Base-by-base conservation (phyloP, 129 eudicot species). In the Lonicera japonica region DNA sequence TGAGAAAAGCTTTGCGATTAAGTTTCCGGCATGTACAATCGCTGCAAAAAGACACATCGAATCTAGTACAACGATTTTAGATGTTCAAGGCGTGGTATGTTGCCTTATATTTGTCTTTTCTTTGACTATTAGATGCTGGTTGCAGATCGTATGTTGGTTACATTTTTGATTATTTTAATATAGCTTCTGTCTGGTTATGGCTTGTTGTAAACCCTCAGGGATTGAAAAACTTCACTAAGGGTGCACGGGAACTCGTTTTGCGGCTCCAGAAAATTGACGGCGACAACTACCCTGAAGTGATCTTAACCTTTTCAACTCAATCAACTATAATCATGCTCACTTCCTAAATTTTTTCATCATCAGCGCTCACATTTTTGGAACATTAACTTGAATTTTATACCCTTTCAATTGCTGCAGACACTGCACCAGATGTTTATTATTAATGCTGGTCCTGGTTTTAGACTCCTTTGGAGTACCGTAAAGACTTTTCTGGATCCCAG, bases 361-460 rank as follows among this genome's bases (percentile, higher is more conserved):
- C 6, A 8, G n/a, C 43, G 5, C 10, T 38, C 5, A 38, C 5
- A 4, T 38, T 4, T 4, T 38, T 10, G 24, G 56, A 5, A 19
- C 25, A 64, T 16, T 17, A 1, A 21, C 41, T 7, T 55, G 19
- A 16, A n/a, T 45, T 56, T 21, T 1, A 5, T 47, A n/a, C 8
- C 40, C 54, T 19, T 25, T 68, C 14, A 58, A 58, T 67, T 55
- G 55, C 22, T 59, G 61, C 86, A 90, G 97, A 90, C 97, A 20
- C 95, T 90, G 59, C 71, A 79, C 71, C 97, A 87, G 75, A 91
- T 91, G 97, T 91, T 77, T 59, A 91, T 91, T 60, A 88, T 91
- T 68, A 91, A 86, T 69, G 97, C 97, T 72, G 97, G 97, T 66
- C 94, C 94, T n/a, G 97, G 97, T 63, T 91, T 91, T 77, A 80